Base-by-base conservation (phyloP, 371 early-diverging fungal genomes). In the Gilbertella persicaria region DNA sequence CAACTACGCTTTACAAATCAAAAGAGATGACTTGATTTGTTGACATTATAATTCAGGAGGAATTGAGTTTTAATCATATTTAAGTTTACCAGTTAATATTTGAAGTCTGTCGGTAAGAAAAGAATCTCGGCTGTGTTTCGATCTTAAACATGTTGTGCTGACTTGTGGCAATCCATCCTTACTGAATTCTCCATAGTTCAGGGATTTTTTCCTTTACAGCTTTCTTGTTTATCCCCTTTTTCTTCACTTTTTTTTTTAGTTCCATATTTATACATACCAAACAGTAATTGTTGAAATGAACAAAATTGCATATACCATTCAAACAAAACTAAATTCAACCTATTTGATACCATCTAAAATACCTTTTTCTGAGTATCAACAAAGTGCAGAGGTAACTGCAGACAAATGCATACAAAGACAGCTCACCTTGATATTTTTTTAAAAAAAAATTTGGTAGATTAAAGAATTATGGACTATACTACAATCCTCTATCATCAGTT, bases 391-490 rank as follows among this genome's bases (percentile, higher is more conserved):
- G 45, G 58, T 57, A 41, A 5, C 10, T 5, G 23, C 10, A 24
- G 10, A 47, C n/a, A 7, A 14, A 19, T 3, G 6, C 21, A 10
- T n/a, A 23, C 12, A 16, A 9, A 17, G 16, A 12, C 2, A 30
- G 33, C 8, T 30, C n/a, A 45, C n/a, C 12, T 30, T 17, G 9
- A 51, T 37, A 13, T 6, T 37, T 36, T 24, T 12, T 35, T 9
- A 45, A 9, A 24, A 2, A 28, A 12, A 20, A 23, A 0, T 14
- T 20, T 16, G 21, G 12, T 40, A 58, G 59, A 58, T 58, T 13
- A 26, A 50, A 41, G 47, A 45, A 8, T 17, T 58, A 46, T 58
- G 59, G 59, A 58, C 33, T 21, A 41, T 41, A n/a, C 33, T 52
- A 2, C 42, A 39, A 26, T 58, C 59, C 4, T 58, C 59, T 20